These are phyloP conservation scores for Hibiscus mutabilis DNA, from an alignment of 345 rosid genomes.

Conservation along the genomic window DNA sequence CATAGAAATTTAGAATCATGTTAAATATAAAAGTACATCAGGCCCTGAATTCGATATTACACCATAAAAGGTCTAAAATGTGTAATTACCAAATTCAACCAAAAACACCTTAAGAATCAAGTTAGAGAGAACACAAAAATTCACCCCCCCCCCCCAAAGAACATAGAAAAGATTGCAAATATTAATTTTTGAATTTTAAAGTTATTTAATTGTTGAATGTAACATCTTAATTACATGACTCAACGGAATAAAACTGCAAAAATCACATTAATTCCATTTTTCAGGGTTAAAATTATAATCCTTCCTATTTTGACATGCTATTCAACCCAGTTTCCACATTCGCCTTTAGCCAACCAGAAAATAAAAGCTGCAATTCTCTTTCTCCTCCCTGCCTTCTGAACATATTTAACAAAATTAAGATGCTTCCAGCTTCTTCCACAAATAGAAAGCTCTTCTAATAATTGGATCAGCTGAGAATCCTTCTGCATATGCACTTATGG, in stretches of 20 bases:
- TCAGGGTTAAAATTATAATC: too few species aligned
- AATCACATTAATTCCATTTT: neutral
- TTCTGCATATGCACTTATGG: constrained; percentile 81
- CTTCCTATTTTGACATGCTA: too few species aligned
- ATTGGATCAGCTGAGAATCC: constrained; percentile 75
- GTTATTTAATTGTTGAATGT: neutral
- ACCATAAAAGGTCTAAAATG: too few species aligned
- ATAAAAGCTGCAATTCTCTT: neutral
- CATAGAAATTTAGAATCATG: too few species aligned
- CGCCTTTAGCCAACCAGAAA: neutral
- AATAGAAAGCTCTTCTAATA: neutral
- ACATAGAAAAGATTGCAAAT: too few species aligned
- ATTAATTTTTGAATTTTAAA: neutral
- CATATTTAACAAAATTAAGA: neutral
- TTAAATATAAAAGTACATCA: too few species aligned
- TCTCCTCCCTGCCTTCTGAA: neutral
- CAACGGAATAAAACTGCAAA: neutral
- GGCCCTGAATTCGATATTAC: too few species aligned
- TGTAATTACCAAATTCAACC: too few species aligned
- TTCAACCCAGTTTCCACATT: neutral
- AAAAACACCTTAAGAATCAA: too few species aligned
- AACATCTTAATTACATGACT: neutral
- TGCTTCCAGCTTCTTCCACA: constrained; percentile 1
- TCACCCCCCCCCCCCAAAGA: too few species aligned
- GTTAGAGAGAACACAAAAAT: too few species aligned